phyloP scores from a whole-genome alignment of 169 alveolate species.

The Perkinsus chesapeaki region DNA sequence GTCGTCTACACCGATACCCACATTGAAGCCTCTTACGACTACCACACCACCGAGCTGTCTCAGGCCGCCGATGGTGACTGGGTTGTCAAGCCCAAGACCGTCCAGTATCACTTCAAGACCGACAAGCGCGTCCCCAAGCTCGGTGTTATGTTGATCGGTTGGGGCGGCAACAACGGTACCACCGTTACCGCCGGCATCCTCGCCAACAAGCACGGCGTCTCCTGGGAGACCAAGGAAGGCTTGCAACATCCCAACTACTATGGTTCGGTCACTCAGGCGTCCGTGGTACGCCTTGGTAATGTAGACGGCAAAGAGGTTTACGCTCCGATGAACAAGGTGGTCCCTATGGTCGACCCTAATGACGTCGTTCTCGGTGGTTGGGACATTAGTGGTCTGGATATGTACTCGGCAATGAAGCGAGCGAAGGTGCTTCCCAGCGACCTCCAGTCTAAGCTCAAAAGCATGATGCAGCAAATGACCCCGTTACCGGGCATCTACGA shows the following conservation, averaged over 20 bases:
- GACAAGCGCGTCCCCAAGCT: conserved; percentile 38
- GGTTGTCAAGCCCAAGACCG: background rate
- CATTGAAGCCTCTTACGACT: conserved; percentile 20
- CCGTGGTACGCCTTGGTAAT: conserved; percentile 43
- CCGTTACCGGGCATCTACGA: conserved; percentile 69
- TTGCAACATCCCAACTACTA: conserved; percentile 62
- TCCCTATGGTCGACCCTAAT: conserved; percentile 75
- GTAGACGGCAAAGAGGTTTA: conserved; percentile 48
- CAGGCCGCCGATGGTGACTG: background rate
- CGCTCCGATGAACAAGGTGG: conserved; percentile 61
- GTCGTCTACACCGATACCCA: conserved; percentile 24
- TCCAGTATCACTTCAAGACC: background rate
- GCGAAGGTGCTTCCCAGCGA: conserved; percentile 72
- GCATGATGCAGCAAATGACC: conserved; percentile 46
- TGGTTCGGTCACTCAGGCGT: conserved; percentile 67
- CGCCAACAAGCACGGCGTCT: conserved; percentile 62
- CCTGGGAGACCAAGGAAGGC: conserved; percentile 73
- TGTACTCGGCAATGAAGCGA: conserved; percentile 67
- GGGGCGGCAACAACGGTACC: conserved; percentile 84
- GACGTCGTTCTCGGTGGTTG: conserved; percentile 75
- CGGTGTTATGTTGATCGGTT: conserved; percentile 79
- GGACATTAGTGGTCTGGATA: conserved; percentile 70
- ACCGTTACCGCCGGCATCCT: conserved; percentile 70
- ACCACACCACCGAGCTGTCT: conserved; percentile 5
- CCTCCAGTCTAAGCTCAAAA: conserved; percentile 52